Evolutionary conservation across 805 yeast genomes (phyloP).

Genomic region (Teunomyces pallodes): DNA sequence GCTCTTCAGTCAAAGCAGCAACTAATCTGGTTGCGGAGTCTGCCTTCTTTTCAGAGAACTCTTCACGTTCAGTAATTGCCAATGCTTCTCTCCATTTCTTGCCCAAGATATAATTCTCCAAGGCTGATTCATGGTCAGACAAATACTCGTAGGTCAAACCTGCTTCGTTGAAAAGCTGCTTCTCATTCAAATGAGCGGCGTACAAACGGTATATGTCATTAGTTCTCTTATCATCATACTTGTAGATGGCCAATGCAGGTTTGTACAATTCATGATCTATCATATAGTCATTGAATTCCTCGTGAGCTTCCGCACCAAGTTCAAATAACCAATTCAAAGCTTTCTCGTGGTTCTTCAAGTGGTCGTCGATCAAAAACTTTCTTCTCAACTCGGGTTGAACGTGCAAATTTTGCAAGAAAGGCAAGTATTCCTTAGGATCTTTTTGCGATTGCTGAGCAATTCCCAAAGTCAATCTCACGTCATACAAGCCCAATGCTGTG

Average conservation of each 20-base stretch:
- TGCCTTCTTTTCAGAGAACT: slow-evolving; percentile 35
- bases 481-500: slow-evolving; percentile 77
- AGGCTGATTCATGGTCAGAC: slow-evolving; percentile 53
- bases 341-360: slow-evolving; percentile 61
- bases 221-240: slow-evolving; percentile 52
- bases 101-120: slow-evolving; percentile 66
- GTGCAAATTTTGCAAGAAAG: slow-evolving; percentile 80
- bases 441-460: slow-evolving; percentile 96
- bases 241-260: slow-evolving; percentile 62
- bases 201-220: slow-evolving; percentile 53
- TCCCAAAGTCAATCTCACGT: slow-evolving; percentile 72
- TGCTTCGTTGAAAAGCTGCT: slow-evolving; percentile 66
- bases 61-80: slow-evolving; percentile 47
- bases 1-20: slow-evolving; percentile 59
- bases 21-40: slow-evolving; percentile 62
- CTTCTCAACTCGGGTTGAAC: slow-evolving; percentile 64
- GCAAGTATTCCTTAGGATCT: slow-evolving; percentile 96
- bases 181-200: slow-evolving; percentile 59
- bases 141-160: slow-evolving; percentile 76
- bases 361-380: slow-evolving; percentile 75
- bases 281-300: slow-evolving; percentile 68
- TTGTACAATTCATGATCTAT: slow-evolving; percentile 67
- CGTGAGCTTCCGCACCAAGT: slow-evolving; percentile 34
- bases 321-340: slow-evolving; percentile 68
- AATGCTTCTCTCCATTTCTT: slow-evolving; percentile 87